Conservation (phyloP, 1,139 yeast genomes). For the Candida sp. region DNA sequence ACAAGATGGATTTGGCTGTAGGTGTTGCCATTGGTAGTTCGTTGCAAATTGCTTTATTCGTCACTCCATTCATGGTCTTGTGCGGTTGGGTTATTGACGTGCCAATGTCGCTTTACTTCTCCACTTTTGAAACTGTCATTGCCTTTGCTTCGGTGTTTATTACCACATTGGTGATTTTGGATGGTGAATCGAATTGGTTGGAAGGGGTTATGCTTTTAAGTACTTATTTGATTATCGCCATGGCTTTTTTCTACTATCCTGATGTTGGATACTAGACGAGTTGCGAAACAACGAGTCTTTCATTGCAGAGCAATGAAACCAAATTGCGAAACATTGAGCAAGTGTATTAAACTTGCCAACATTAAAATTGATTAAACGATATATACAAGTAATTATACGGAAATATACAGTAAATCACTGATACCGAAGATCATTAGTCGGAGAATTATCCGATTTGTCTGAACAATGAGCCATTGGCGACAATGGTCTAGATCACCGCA, state of each 20-base stretch:
- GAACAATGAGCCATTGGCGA: too few species aligned
- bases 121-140: conserved; percentile 91
- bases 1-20: conserved; percentile 96
- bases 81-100: conserved; percentile 88
- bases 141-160: conserved; percentile 85
- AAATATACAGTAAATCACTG: too few species aligned
- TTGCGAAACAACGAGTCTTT: too few species aligned
- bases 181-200: conserved; percentile 95
- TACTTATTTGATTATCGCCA: conserved; percentile 80
- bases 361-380: too few species aligned
- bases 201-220: conserved; percentile 93
- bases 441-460: too few species aligned
- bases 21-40: conserved; percentile 99
- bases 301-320: too few species aligned
- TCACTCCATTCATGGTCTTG: conserved; percentile 92
- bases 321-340: too few species aligned
- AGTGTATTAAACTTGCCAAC: too few species aligned
- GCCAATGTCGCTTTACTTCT: conserved; percentile 90
- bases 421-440: too few species aligned
- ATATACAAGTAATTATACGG: too few species aligned
- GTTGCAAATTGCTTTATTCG: conserved; percentile 89
- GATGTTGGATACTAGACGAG: conserved; percentile 23
- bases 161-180: conserved; percentile 81
- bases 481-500: too few species aligned
- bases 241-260: conserved; percentile 85